These are phyloP conservation scores for Wickerhamiella vanderwaltii DNA, from an alignment of 805 yeast species.

Conservation along the genomic window DNA sequence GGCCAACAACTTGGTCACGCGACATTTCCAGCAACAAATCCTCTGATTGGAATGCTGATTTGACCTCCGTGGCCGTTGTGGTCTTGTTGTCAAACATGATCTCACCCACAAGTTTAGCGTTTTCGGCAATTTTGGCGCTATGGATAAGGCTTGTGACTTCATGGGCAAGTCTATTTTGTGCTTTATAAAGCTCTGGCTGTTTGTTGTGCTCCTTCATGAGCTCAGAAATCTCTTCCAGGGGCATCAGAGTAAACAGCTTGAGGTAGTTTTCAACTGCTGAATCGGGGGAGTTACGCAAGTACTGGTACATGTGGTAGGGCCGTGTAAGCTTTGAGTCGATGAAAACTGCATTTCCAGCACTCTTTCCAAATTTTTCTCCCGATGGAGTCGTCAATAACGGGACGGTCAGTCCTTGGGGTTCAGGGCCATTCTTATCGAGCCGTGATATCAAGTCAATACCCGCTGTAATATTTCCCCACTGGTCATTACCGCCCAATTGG, in stretches of 20 bases:
- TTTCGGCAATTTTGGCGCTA: conserved; percentile 63
- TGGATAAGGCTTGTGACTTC: conserved; percentile 83
- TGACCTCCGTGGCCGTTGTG: conserved; percentile 35
- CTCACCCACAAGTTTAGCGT: conserved; percentile 54
- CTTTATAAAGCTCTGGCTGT: conserved; percentile 54
- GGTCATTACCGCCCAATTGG: conserved; percentile 93
- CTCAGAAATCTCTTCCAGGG: conserved; percentile 43
- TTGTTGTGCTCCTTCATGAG: conserved; percentile 41
- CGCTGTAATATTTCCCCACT: conserved; percentile 96
- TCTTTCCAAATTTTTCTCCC: conserved; percentile 92
- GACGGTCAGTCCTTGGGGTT: conserved; percentile 68
- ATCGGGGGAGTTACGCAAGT: conserved; percentile 55
- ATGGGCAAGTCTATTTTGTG: conserved; percentile 65
- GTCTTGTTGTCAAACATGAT: conserved; percentile 47
- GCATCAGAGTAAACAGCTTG: conserved; percentile 68
- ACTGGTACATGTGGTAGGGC: conserved; percentile 75
- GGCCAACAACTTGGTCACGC: conserved; percentile 28
- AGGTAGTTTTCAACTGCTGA: conserved; percentile 57
- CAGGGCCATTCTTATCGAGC: conserved; percentile 18
- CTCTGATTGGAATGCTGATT: conserved; percentile 46
- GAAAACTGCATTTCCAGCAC: conserved; percentile 94
- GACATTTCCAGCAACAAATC: conserved; percentile 37
- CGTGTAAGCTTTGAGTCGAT: conserved; percentile 63
- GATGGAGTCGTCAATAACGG: conserved; percentile 78
- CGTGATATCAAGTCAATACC: conserved; percentile 80